Percentiles rank a stretch among this genome's conserved stretches.
These are phyloP conservation scores for Xylaria sp. DNA, from an alignment of 2,329 filamentous ascomycete species.

Conservation along the genomic window DNA sequence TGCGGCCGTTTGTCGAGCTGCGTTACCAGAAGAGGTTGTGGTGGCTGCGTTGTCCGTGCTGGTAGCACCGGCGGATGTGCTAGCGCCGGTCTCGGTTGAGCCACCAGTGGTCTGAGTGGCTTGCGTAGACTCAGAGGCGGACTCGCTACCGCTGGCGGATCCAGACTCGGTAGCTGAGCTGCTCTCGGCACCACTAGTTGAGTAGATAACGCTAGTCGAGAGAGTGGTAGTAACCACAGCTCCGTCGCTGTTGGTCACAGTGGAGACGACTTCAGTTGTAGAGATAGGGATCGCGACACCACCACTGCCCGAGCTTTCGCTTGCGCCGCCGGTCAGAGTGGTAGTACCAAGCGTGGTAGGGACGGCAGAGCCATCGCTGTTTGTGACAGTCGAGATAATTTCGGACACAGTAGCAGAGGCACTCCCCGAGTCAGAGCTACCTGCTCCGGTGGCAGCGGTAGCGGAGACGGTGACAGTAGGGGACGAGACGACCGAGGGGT, in stretches of 20 bases:
- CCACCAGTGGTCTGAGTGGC: conserved; percentile 39
- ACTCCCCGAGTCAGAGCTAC: conserved; percentile 25
- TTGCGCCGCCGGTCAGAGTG: conserved; percentile 31
- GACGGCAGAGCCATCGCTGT: conserved; percentile 37
- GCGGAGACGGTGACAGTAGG: conserved; percentile 36
- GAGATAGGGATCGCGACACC: conserved; percentile 30
- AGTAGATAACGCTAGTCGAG: conserved; percentile 42
- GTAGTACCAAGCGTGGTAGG: conserved; percentile 35
- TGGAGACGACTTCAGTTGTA: conserved; percentile 35
- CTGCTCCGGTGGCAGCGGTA: conserved; percentile 7
- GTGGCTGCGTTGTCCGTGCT: conserved; percentile 26
- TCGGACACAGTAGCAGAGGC: conserved; percentile 31
- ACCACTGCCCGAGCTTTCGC: conserved; percentile 28
- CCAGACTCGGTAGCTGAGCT: conserved; percentile 35
- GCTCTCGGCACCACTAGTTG: conserved; percentile 27
- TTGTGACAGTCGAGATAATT: conserved; percentile 37
- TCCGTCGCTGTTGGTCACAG: conserved; percentile 38
- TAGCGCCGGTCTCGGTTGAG: conserved; percentile 41
- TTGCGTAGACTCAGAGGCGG: conserved; percentile 37
- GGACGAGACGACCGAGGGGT: conserved; percentile 24
- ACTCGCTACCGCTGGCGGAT: conserved; percentile 38
- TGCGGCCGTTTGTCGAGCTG: conserved; percentile 45
- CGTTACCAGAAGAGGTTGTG: conserved; percentile 20
- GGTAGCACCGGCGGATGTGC: conserved; percentile 39
- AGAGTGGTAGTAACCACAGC: conserved; percentile 40